Evolutionary conservation across 805 yeast species (phyloP), one percentile per base, ranked within the genome.

Genomic region (Citeromyces nyonsensis): DNA sequence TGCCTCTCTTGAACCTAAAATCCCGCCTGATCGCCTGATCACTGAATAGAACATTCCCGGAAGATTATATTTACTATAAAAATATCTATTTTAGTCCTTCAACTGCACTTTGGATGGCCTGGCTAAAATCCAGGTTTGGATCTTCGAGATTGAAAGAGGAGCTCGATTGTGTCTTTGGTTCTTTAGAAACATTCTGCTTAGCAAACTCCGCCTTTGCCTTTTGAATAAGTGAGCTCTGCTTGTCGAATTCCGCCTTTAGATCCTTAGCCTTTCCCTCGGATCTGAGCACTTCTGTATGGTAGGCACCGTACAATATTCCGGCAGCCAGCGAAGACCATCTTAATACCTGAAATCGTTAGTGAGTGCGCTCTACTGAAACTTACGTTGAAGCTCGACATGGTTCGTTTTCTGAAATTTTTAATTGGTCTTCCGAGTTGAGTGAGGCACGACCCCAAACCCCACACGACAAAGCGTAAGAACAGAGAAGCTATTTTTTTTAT

Each of bases 191-290:
- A 44, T 61, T 51, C 48, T 73, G 59, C 57, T 71, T 78, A 44
- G 83, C 85, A 60, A 68, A 88, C 61, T 82, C 86, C 34, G 77
- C 79, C 65, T 82, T 85, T 44, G 97, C 98, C 57, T 84, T 79
- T 38, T 65, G 73, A 47, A 88, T 81, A 52, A 86, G 70, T 47
- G 77, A 73, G 56, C 72, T 69, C 56, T 82, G 72, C 42, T 69
- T 61, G 40, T 69, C 64, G 57, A 63, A 81, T 37, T 69, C 73
- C 28, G 60, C 61, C 34, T 61, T 60, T 47, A 73, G 81, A 34
- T 64, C 69, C 49, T 68, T 61, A 52, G 67, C 65, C 30, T 55
- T 59, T 38, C 78, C 85, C 35, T 66, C 64, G 15, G 69, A 47
- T 47, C 75, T 73, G 47, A 84, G 66, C 34, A 66, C 56, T 51